Percentiles rank a stretch among this genome's conserved stretches.
Conservation (phyloP, 192 early-diverging fungal species). For the Coemansia asiatica region DNA sequence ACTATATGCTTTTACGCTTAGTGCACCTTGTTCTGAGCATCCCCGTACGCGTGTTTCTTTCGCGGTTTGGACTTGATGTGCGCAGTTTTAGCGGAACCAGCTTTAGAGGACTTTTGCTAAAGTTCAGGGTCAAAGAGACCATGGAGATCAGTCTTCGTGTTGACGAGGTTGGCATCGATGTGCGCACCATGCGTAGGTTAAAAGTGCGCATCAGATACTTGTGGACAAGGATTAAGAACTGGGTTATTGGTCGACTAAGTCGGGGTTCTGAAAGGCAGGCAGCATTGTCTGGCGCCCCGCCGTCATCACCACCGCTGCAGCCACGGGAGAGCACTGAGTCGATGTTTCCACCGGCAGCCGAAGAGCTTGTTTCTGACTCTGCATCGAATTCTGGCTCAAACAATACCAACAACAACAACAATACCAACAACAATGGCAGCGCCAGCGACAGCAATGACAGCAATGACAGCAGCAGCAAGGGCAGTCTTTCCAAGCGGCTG, state of each 20-base stretch:
- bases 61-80: constrained; percentile 43
- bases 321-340: constrained; percentile 27
- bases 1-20: constrained; percentile 22
- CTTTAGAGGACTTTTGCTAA: constrained; percentile 30
- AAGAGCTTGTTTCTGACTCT: not conserved
- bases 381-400: not conserved
- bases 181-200: constrained; percentile 50
- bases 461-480: not conserved
- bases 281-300: not conserved
- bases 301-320: not conserved
- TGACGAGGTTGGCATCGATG: constrained; percentile 48
- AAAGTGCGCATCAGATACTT: constrained; percentile 19
- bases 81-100: constrained; percentile 43
- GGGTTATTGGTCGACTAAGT: not conserved
- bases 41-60: constrained; percentile 38
- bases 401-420: not conserved
- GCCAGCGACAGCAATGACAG: not conserved
- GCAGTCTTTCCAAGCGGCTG: constrained; percentile 37
- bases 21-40: constrained; percentile 31
- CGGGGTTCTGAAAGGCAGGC: not conserved
- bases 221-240: constrained; percentile 8
- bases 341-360: not conserved
- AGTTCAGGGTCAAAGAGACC: constrained; percentile 13
- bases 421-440: not conserved
- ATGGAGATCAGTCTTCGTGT: constrained; percentile 31